These are phyloP conservation scores for Euphorbia schlechtendalii DNA, from an alignment of 441 rosid species.

Conservation along the genomic window DNA sequence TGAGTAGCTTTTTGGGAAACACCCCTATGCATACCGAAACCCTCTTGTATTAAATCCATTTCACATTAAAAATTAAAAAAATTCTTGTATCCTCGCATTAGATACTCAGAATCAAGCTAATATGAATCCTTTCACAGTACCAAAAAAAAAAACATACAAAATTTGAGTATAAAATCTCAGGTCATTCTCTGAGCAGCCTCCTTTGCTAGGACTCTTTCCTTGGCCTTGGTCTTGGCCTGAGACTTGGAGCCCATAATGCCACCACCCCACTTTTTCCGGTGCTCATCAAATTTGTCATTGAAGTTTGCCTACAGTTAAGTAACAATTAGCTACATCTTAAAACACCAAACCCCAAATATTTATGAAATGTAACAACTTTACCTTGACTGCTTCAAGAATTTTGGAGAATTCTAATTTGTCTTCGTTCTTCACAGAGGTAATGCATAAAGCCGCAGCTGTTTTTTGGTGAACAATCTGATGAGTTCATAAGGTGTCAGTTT, in stretches of 20 bases:
- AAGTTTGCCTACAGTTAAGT: slow-evolving; percentile 52
- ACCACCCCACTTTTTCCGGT: slow-evolving; percentile 92
- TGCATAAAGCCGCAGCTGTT: slow-evolving; percentile 71
- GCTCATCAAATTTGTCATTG: slow-evolving; percentile 84
- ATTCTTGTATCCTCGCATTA: too few species aligned
- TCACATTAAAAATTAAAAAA: too few species aligned
- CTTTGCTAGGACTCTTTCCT: slow-evolving; percentile 68
- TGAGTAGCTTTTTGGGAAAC: too few species aligned
- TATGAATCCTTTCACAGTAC: too few species aligned
- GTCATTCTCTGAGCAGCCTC: slow-evolving; percentile 84
- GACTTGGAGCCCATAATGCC: slow-evolving; percentile 94
- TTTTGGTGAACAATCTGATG: slow-evolving; percentile 85
- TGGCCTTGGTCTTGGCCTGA: slow-evolving; percentile 77
- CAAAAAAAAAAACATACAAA: too few species aligned
- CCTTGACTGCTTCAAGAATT: slow-evolving; percentile 81
- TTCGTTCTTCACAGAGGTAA: slow-evolving; percentile 75
- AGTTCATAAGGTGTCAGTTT: background rate
- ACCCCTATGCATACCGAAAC: too few species aligned
- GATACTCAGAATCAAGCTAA: too few species aligned
- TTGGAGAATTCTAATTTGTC: slow-evolving; percentile 82
- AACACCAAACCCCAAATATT: too few species aligned
- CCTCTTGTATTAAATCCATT: too few species aligned
- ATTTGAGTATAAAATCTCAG: slow-evolving; percentile 7
- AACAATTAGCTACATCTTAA: too few species aligned
- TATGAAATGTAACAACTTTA: slow-evolving; percentile 2